Percentiles rank a stretch among this genome's conserved stretches.
phyloP scores from a whole-genome alignment of 2,329 filamentous ascomycete genomes.

The Phialophora tarda region DNA sequence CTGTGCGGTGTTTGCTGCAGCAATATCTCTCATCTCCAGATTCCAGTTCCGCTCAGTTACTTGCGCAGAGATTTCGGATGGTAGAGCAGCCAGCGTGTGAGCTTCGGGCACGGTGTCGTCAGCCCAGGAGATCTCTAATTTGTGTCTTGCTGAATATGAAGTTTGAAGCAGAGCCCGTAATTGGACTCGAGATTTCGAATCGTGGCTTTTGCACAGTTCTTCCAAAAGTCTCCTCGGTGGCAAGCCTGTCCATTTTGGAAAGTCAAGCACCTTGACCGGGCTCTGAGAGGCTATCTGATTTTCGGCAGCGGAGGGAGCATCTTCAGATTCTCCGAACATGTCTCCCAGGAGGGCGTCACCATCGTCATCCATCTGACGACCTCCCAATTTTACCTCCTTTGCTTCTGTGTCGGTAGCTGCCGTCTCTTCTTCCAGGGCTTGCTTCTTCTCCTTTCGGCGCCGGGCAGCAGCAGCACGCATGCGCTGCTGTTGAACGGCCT shows the following conservation, averaged over 20 bases:
- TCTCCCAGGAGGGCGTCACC: constrained; percentile 58
- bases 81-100: constrained; percentile 51
- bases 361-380: constrained; percentile 44
- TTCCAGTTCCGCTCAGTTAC: constrained; percentile 57
- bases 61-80: constrained; percentile 50
- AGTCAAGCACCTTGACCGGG: constrained; percentile 73
- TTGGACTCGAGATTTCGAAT: constrained; percentile 69
- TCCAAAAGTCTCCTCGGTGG: constrained; percentile 78
- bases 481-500: constrained; percentile 56
- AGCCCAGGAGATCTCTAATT: constrained; percentile 77
- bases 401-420: neutral
- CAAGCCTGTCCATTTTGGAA: constrained; percentile 80
- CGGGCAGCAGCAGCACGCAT: constrained; percentile 46
- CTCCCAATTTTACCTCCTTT: constrained; percentile 46
- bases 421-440: constrained; percentile 1
- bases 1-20: constrained; percentile 76
- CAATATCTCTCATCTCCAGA: constrained; percentile 75
- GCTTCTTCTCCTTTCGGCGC: constrained; percentile 23
- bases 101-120: constrained; percentile 66
- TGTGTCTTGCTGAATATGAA: constrained; percentile 76
- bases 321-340: constrained; percentile 58
- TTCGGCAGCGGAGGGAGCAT: constrained; percentile 33
- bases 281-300: constrained; percentile 45
- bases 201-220: constrained; percentile 81
- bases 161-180: constrained; percentile 75